Base-by-base conservation (phyloP, 805 yeast species). In the Candida chauliodis region DNA sequence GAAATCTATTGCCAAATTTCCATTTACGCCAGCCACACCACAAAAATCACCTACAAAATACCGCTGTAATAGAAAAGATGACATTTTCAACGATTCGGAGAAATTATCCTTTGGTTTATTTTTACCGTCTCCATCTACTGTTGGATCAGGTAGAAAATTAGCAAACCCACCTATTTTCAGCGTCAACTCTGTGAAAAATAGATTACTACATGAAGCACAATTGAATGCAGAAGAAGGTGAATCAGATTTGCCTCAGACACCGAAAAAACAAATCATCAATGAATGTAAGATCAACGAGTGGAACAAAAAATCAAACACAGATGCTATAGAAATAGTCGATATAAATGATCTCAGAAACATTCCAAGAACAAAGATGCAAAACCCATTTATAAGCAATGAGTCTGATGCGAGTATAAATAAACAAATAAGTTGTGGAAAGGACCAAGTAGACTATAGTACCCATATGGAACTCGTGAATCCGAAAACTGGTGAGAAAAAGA, bases 71-170 rank as follows among this genome's bases (percentile, higher is more conserved):
- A 42, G 46, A 35, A 21, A 27, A 11, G 45, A 46, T 34, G 54
- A 51, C 29, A 43, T 53, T 25, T 47, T 47, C 32, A 45, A 40
- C 17, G 47, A 44, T 17, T 32, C 40, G 25, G 41, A 35, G 16
- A 34, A 43, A 22, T 38, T 43, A 34, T 45, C 58, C 34, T 54
- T 60, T 38, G 58, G 61, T 2, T 41, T 55, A 25, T 46, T 66
- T 13, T 47, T 64, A 20, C 71, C 71, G 2, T 55, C 59, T 15
- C 71, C 67, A 4, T 59, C 68, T 1, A 59, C 65, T 1, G 53
- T 63, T 8, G 71, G 72, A 1, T 48, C 64, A 6, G 72, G 71
- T 3, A 50, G 70, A 33, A 56, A 48, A 39, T 31, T 44, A 13
- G 14, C 36, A 6, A 27, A 34, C 33, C 18, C 38, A 16, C 33